Evolutionary conservation across 2,329 filamentous ascomycete genomes (phyloP).

Genomic region (Ceratocystis colombiana): DNA sequence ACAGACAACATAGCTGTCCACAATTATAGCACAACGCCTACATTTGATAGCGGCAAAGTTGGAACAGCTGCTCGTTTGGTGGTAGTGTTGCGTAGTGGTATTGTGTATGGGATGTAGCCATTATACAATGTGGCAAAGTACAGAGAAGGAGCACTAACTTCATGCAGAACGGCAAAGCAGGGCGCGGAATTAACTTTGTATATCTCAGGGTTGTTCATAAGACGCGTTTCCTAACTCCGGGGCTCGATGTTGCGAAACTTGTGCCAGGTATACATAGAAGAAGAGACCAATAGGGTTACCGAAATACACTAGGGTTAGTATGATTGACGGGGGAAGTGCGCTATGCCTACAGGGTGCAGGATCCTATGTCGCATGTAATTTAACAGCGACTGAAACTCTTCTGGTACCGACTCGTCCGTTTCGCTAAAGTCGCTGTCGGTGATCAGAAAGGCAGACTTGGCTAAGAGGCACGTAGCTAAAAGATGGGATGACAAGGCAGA

Average conservation of each 20-base stretch:
- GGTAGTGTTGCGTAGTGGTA: background rate
- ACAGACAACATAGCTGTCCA: too few relatives aligned
- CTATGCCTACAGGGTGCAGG: background rate
- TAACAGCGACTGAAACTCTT: constrained; percentile 1
- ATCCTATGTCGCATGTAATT: too few relatives aligned
- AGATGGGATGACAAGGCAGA: constrained; percentile 10
- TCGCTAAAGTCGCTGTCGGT: background rate
- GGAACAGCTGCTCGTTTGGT: background rate
- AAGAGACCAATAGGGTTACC: background rate
- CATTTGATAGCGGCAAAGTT: background rate
- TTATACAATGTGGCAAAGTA: background rate
- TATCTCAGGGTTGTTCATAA: background rate
- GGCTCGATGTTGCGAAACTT: background rate
- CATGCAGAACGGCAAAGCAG: background rate
- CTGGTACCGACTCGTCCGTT: background rate
- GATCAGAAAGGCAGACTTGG: background rate
- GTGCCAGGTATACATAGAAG: background rate
- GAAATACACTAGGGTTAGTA: background rate
- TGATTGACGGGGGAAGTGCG: background rate
- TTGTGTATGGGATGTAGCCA: background rate
- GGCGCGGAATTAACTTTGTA: background rate
- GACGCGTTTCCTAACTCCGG: too few relatives aligned
- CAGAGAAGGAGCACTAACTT: background rate
- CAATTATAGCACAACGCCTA: too few relatives aligned
- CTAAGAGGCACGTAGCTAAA: background rate